Conservation (phyloP, 2,329 filamentous ascomycete genomes). For the Trichoderma brevicompactum region DNA sequence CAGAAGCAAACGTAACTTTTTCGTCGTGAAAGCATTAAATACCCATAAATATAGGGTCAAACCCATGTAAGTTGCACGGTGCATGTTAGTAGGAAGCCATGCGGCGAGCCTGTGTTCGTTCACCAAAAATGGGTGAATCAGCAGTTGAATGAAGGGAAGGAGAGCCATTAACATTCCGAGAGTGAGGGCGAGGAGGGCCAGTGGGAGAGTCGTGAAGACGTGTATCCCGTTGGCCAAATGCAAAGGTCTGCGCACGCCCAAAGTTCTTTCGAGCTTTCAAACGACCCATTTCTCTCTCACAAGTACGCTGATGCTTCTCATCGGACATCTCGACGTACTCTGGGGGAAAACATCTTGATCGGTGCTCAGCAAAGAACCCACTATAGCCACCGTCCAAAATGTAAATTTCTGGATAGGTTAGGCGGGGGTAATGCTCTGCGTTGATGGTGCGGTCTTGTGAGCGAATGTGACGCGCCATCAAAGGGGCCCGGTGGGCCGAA, state of each 20-base stretch:
- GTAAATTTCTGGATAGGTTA: constrained; percentile 97
- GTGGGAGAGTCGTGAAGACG: constrained; percentile 64
- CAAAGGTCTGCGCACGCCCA: constrained; percentile 88
- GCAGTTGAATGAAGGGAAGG: constrained; percentile 49
- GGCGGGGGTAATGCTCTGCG: constrained; percentile 79
- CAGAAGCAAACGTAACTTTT: constrained; percentile 21
- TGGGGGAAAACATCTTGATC: constrained; percentile 83
- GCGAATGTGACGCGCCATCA: constrained; percentile 94
- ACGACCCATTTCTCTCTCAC: constrained; percentile 92
- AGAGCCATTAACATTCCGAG: constrained; percentile 44
- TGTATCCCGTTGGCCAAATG: constrained; percentile 77
- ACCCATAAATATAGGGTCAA: background rate
- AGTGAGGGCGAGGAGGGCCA: constrained; percentile 50
- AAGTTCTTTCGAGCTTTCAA: constrained; percentile 89
- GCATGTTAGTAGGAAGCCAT: constrained; percentile 65
- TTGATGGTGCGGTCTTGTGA: constrained; percentile 86
- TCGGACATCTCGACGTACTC: constrained; percentile 97
- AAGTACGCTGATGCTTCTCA: constrained; percentile 87
- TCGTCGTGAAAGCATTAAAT: constrained; percentile 7
- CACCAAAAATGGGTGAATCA: constrained; percentile 49
- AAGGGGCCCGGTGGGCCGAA: constrained; percentile 91
- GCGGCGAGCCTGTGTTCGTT: constrained; percentile 58
- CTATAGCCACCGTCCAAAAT: constrained; percentile 97
- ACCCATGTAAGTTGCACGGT: background rate
- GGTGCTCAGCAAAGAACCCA: constrained; percentile 82